phyloP scores from a whole-genome alignment of 2,329 filamentous ascomycete species.

The Pyricularia grisea region DNA sequence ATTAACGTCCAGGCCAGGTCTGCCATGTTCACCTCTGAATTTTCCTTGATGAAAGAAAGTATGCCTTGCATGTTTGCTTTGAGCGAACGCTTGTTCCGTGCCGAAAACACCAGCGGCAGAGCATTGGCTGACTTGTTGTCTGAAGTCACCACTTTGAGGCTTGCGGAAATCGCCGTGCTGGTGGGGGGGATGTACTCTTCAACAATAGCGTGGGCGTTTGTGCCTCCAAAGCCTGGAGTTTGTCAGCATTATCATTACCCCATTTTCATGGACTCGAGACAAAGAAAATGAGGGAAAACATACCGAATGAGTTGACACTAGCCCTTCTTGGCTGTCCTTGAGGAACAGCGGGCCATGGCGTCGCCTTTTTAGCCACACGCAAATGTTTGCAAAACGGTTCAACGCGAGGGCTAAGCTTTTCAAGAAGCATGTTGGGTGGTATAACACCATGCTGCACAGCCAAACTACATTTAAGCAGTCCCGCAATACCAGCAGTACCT shows the following conservation, averaged over 20 bases:
- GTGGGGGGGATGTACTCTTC: neutral
- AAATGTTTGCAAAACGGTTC: slow-evolving; percentile 16
- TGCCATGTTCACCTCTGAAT: neutral
- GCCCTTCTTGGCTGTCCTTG: neutral
- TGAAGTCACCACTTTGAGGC: too few relatives aligned
- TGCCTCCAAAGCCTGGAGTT: slow-evolving; percentile 13
- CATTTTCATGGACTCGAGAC: too few relatives aligned
- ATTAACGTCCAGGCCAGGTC: neutral
- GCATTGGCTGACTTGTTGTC: too few relatives aligned
- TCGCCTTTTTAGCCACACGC: neutral
- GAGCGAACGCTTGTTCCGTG: neutral
- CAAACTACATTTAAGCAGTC: slow-evolving; percentile 15
- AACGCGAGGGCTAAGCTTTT: slow-evolving; percentile 8
- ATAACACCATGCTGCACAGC: neutral
- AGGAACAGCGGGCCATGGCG: neutral
- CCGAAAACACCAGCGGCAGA: neutral
- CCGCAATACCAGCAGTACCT: slow-evolving; percentile 21
- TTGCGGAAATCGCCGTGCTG: neutral
- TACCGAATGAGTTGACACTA: slow-evolving; percentile 16
- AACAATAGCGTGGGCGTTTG: slow-evolving; percentile 17
- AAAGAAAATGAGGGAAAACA: too few relatives aligned
- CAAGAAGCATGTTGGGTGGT: neutral
- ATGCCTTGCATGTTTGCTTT: neutral
- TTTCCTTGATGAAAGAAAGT: neutral
- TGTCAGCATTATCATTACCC: too few relatives aligned